Conservation (phyloP, 345 rosid genomes). For the Lumnitzera littorea region DNA sequence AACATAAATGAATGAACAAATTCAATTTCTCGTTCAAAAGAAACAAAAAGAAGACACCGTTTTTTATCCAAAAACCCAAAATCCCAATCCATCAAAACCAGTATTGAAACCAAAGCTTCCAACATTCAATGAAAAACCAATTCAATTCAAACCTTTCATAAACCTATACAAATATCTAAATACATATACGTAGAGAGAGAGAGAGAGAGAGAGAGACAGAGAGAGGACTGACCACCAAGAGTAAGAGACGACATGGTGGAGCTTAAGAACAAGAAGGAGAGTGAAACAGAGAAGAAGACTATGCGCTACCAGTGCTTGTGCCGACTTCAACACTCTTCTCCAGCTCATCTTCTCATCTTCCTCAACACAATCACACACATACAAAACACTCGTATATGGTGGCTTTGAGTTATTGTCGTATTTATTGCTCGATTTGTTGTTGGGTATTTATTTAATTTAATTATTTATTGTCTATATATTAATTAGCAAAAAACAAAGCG, state of each 20-base stretch:
- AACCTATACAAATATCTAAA: neutral
- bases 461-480: conserved; percentile 6
- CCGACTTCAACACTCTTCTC: conserved; percentile 83
- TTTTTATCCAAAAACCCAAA: no score
- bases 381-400: neutral
- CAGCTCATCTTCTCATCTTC: conserved; percentile 47
- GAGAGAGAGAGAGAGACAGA: neutral
- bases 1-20: no score
- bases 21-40: no score
- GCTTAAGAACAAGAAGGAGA: conserved; percentile 67
- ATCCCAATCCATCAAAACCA: no score
- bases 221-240: conserved; percentile 76
- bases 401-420: no score
- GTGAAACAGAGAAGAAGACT: conserved; percentile 64
- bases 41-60: no score
- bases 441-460: neutral
- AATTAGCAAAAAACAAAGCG: conserved; percentile 27
- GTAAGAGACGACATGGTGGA: conserved; percentile 40
- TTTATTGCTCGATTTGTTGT: no score
- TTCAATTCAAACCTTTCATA: neutral
- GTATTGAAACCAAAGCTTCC: no score
- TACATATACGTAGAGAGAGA: neutral
- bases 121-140: neutral
- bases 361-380: neutral
- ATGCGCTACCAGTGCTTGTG: conserved; percentile 79